Base-by-base conservation (phyloP, 2,329 filamentous ascomycete genomes). In the Fusarium dlaminii region DNA sequence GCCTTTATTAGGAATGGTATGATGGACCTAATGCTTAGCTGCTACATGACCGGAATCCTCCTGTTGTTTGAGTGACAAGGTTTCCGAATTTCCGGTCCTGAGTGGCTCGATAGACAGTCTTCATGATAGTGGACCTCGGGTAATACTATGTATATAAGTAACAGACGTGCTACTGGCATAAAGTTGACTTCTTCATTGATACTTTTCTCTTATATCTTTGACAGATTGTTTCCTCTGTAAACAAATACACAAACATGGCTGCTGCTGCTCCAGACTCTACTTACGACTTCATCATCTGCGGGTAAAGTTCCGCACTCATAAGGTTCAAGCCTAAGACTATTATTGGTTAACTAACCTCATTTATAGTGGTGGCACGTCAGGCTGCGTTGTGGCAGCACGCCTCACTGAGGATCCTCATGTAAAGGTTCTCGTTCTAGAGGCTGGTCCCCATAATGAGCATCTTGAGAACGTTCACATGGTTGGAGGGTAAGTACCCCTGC, bases 391-490 rank as follows among this genome's bases (percentile, higher is more conserved):
- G 32, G 82, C 82, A 48, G 76, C 78, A 32, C 79, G 82, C n/a
- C 78, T 84, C 45, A 80, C 82, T n/a, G 82, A 84, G 69, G 73
- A 79, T 43, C 72, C 79, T 3, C 65, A 76, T 17, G 66, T 73
- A 20, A 79, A 67, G 42, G 77, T 84, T 14, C 78, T 83, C 2
- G 74, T 84, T 17, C 78, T 84, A 32, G 82, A 84, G 63, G 82
- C 82, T n/a, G 82, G 82, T 13, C 75, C 80, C 27, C 81, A 84
- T 65, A 84, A 82, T 65, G 79, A 82, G 64, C 74, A 86, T 40
- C 79, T 88, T 1, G 86, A 87, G 49, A 87, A 86, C 60, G 84
- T 85, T 6, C 82, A 87, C 60, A 88, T 88, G 86, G 82, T 82
- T 10, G 87, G 87, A 63, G 87, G 85, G 80, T 86, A 78, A 76